Conservation (phyloP, 1,284 basidiomycete genomes). For the Thelephora terrestris region DNA sequence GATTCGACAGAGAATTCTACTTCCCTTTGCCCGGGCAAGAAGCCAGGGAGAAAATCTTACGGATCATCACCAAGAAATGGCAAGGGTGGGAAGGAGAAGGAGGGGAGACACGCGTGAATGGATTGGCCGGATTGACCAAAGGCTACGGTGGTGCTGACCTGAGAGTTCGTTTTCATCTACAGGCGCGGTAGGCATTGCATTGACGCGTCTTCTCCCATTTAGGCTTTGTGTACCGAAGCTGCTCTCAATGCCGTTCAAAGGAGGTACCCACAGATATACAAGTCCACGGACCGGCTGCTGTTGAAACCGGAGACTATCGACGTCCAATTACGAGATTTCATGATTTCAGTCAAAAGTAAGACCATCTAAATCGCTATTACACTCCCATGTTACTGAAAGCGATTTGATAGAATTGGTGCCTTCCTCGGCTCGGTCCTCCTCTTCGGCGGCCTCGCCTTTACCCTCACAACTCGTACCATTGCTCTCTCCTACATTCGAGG, state of each 20-base stretch:
- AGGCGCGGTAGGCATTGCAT: background rate
- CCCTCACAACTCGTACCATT: conserved; percentile 83
- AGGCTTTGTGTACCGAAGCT: conserved; percentile 95
- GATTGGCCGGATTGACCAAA: conserved; percentile 86
- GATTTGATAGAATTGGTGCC: conserved; percentile 70
- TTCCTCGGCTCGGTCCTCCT: conserved; percentile 85
- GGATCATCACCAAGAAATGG: conserved; percentile 91
- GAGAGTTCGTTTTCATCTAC: conserved; percentile 45
- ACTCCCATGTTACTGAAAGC: conserved; percentile 5
- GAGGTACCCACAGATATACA: conserved; percentile 96
- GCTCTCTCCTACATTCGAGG: conserved; percentile 58
- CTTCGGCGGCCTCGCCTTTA: conserved; percentile 78
- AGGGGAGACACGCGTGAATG: conserved; percentile 47
- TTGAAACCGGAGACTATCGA: conserved; percentile 83
- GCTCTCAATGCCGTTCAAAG: conserved; percentile 95
- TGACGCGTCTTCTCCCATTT: conserved; percentile 6
- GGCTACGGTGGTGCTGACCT: conserved; percentile 98
- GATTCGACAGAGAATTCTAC: conserved; percentile 98
- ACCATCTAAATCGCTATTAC: conserved; percentile 11
- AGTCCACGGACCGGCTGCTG: conserved; percentile 78
- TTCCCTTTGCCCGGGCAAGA: conserved; percentile 85
- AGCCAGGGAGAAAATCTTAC: conserved; percentile 82
- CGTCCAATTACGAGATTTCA: conserved; percentile 89
- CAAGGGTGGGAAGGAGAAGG: conserved; percentile 67
- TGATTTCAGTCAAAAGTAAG: conserved; percentile 94